Percentiles rank a stretch among this genome's conserved stretches.
Evolutionary conservation across 805 yeast species (phyloP).

Genomic region (Scheffersomyces ergatensis): DNA sequence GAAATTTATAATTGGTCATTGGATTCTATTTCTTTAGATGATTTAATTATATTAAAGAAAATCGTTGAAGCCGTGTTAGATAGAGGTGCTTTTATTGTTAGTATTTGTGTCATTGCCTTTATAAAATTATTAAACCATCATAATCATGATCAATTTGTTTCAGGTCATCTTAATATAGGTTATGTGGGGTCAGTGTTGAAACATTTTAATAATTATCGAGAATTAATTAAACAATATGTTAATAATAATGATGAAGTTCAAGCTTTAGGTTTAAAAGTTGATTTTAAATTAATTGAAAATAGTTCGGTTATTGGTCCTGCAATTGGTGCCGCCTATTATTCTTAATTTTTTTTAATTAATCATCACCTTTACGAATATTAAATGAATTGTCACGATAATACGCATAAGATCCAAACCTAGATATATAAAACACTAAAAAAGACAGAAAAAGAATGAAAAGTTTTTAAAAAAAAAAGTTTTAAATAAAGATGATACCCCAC

Average conservation of each 20-base stretch:
- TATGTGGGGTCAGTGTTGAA: slow-evolving; percentile 52
- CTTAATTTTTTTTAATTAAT: too few species aligned
- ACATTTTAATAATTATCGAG: slow-evolving; percentile 40
- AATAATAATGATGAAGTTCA: slow-evolving; percentile 23
- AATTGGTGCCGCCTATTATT: slow-evolving; percentile 44
- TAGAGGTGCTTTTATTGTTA: slow-evolving; percentile 45
- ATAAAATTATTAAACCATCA: slow-evolving; percentile 22
- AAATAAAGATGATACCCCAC: too few species aligned
- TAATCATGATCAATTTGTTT: slow-evolving; percentile 17
- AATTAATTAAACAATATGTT: slow-evolving; percentile 19
- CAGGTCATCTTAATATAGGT: slow-evolving; percentile 34
- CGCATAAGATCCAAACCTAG: too few species aligned
- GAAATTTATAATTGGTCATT: slow-evolving; percentile 19
- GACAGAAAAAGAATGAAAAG: too few species aligned
- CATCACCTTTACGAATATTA: too few species aligned
- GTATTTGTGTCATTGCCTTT: slow-evolving; percentile 40
- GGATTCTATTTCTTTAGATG: slow-evolving; percentile 17
- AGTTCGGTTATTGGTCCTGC: slow-evolving; percentile 56
- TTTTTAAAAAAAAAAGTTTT: too few species aligned
- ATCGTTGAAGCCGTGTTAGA: slow-evolving; percentile 36
- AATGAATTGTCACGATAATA: too few species aligned
- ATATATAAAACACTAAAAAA: too few species aligned
- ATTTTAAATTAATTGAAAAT: slow-evolving; percentile 39
- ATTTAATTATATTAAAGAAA: slow-evolving; percentile 23
- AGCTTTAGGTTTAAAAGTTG: slow-evolving; percentile 25